Percentiles rank a stretch among this genome's conserved stretches.
These are phyloP conservation scores for Melampsora larici-populina DNA, from an alignment of 1,284 basidiomycete genomes.

Conservation along the genomic window DNA sequence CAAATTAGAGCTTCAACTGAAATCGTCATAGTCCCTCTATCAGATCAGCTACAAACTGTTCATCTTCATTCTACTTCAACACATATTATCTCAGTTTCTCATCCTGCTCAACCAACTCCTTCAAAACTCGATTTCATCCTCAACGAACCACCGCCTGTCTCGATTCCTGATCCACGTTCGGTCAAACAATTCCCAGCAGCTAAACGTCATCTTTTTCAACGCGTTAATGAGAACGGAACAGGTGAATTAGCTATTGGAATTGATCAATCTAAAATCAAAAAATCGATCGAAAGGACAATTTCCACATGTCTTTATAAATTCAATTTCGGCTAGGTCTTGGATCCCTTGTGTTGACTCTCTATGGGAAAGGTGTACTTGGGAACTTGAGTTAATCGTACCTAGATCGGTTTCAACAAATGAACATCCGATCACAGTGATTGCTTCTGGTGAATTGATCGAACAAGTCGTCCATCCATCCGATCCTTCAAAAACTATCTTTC, in stretches of 20 bases:
- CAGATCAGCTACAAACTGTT: slow-evolving; percentile 70
- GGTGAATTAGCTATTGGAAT: slow-evolving; percentile 51
- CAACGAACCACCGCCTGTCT: slow-evolving; percentile 21
- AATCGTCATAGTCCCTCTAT: slow-evolving; percentile 75
- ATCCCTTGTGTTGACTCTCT: slow-evolving; percentile 91
- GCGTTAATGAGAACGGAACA: slow-evolving; percentile 42
- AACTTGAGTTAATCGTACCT: slow-evolving; percentile 92
- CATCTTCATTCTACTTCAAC: slow-evolving; percentile 75
- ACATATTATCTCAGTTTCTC: slow-evolving; percentile 45
- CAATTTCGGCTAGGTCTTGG: slow-evolving; percentile 91
- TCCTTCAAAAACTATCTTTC: slow-evolving; percentile 88
- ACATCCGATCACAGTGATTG: slow-evolving; percentile 69
- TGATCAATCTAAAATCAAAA: slow-evolving; percentile 54
- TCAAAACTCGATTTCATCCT: slow-evolving; percentile 6
- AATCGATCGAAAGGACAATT: slow-evolving; percentile 61
- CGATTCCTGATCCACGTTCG: slow-evolving; percentile 41
- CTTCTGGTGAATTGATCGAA: slow-evolving; percentile 89
- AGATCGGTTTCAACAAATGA: slow-evolving; percentile 52
- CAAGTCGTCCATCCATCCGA: slow-evolving; percentile 93
- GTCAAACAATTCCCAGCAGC: slow-evolving; percentile 43
- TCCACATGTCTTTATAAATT: slow-evolving; percentile 86
- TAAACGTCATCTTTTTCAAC: slow-evolving; percentile 39
- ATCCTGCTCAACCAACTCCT: slow-evolving; percentile 12
- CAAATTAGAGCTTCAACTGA: slow-evolving; percentile 77
- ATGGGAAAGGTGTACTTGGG: slow-evolving; percentile 98